phyloP scores from a whole-genome alignment of 106 monocot genomes.

The Agapanthus africanus region DNA sequence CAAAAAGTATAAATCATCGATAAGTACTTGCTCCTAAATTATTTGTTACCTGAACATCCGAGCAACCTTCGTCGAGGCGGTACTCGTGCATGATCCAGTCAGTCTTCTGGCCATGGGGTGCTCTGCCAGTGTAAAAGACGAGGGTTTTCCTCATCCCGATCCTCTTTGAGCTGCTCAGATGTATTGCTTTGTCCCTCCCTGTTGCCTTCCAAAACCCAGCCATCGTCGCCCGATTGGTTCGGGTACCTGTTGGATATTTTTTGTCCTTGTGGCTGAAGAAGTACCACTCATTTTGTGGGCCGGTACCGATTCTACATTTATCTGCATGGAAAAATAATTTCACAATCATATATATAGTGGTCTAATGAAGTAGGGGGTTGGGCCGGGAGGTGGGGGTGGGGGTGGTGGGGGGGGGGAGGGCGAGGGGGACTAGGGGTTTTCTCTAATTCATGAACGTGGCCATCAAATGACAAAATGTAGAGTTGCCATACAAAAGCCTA shows the following conservation, averaged over 20 bases:
- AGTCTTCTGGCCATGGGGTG: slow-evolving; percentile 82
- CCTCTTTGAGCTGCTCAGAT: slow-evolving; percentile 45
- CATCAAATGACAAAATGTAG: no score
- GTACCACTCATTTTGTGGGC: slow-evolving; percentile 72
- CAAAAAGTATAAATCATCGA: no score
- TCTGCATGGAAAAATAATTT: slow-evolving; percentile 42
- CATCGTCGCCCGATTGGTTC: slow-evolving; percentile 59
- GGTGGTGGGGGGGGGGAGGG: no score
- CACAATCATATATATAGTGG: not conserved
- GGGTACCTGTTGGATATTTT: slow-evolving; percentile 70
- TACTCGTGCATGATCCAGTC: slow-evolving; percentile 98
- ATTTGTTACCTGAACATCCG: slow-evolving; percentile 34
- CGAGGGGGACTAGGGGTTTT: no score
- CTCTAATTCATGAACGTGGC: no score
- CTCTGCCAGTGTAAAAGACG: slow-evolving; percentile 83
- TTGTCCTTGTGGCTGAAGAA: slow-evolving; percentile 84
- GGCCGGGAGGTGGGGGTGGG: no score
- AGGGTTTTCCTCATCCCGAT: slow-evolving; percentile 94
- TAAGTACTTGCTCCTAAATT: no score
- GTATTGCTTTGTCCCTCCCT: slow-evolving; percentile 66
- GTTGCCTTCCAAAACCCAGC: slow-evolving; percentile 85
- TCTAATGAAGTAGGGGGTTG: no score
- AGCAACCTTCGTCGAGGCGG: slow-evolving; percentile 45
- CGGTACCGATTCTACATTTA: slow-evolving; percentile 60
- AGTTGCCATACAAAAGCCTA: no score